These are phyloP conservation scores for Suillus brevipes DNA, from an alignment of 768 basidiomycete species.

Conservation along the genomic window DNA sequence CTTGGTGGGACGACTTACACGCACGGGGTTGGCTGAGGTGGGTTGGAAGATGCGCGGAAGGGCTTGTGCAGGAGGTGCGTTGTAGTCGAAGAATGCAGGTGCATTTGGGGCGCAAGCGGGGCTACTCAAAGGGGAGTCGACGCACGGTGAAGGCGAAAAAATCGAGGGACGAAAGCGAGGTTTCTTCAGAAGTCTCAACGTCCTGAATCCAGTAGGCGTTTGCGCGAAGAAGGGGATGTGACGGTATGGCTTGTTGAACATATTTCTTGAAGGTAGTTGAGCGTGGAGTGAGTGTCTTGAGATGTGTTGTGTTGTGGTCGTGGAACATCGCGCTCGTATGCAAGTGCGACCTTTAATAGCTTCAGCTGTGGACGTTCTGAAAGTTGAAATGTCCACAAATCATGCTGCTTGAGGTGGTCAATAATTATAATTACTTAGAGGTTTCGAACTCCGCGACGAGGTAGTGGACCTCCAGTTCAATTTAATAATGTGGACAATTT, in stretches of 20 bases:
- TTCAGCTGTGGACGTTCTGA: background rate
- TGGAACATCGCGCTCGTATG: background rate
- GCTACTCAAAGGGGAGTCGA: slow-evolving; percentile 18
- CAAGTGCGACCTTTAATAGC: background rate
- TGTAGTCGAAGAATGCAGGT: slow-evolving; percentile 6
- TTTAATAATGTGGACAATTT: background rate
- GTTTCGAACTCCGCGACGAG: background rate
- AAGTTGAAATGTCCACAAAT: background rate
- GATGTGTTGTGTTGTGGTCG: background rate
- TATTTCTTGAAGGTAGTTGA: slow-evolving; percentile 6
- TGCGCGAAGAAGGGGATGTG: slow-evolving; percentile 15
- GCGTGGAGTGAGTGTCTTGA: background rate
- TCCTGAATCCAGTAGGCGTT: slow-evolving; percentile 30
- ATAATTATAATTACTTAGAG: background rate
- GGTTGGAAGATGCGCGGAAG: slow-evolving; percentile 10
- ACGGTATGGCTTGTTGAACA: slow-evolving; percentile 21
- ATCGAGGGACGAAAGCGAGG: slow-evolving; percentile 14
- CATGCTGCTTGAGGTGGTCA: background rate
- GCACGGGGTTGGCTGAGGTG: background rate
- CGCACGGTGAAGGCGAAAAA: slow-evolving; percentile 7
- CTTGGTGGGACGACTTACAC: background rate
- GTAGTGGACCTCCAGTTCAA: slow-evolving; percentile 11
- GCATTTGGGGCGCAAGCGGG: slow-evolving; percentile 10
- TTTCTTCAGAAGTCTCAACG: slow-evolving; percentile 12
- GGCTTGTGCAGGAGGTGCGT: slow-evolving; percentile 12